Base-by-base conservation (phyloP, 2,329 filamentous ascomycete genomes). In the Fusarium sulawesiense region DNA sequence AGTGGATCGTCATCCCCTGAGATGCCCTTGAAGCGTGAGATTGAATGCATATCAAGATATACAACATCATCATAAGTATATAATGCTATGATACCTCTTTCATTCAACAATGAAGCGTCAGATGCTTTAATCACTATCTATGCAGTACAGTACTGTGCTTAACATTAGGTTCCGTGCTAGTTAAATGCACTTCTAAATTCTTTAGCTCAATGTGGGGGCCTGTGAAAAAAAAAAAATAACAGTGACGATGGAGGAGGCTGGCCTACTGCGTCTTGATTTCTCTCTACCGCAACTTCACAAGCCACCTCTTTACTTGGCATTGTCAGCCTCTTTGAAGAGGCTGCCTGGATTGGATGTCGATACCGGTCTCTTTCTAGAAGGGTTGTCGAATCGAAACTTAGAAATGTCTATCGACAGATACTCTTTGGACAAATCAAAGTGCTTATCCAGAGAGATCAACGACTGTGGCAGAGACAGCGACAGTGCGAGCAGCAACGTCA, bases 401-500 rank as follows among this genome's bases (percentile, higher is more conserved):
- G 59, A 68, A 47, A 70, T 55, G 29, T 12, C 27, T 21, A 21
- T 42, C 21, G 34, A 50, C 21, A 51, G 27, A 48, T 40, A 48
- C 30, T 44, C 23, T 44, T 21, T 41, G 48, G 37, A 40, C 65
- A 64, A 68, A 46, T 61, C 46, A 61, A 61, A 41, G 46, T 51
- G 29, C 55, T 59, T 50, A 53, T 51, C 23, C 37, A 32, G 7
- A 32, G 7, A n/a, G 11, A 12, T 49, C 29, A 37, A 37, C 23
- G 46, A 59, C 47, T 47, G 59, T 73, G 60, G 66, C 66, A 66
- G 64, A 53, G 49, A 63, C 20, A 46, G 30, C 60, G 56, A 73
- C 71, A 73, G 71, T 73, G 71, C 68, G 71, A 74, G 11, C 49
- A 42, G 59, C 49, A 59, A 53, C 60, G 41, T 58, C 61, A 56